phyloP scores from a whole-genome alignment of 1,284 basidiomycete genomes.

The Austropuccinia psidii region DNA sequence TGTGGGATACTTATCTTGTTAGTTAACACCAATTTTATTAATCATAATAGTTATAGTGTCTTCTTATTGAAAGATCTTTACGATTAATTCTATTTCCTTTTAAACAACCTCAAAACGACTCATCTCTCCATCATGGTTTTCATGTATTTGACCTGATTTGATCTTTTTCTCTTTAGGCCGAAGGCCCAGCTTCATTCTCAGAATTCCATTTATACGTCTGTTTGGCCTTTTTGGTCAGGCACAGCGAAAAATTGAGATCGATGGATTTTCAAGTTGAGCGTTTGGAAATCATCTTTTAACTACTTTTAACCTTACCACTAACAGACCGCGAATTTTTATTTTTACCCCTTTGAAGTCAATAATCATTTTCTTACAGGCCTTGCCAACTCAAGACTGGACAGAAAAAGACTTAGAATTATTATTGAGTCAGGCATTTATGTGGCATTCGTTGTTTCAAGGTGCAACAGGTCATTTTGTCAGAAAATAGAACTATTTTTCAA shows the following conservation, averaged over 20 bases:
- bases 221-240: constrained; percentile 83
- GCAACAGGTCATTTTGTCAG: constrained; percentile 26
- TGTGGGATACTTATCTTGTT: constrained; percentile 98
- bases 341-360: constrained; percentile 60
- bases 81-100: background rate
- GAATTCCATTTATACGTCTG: constrained; percentile 96
- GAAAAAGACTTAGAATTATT: constrained; percentile 94
- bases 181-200: constrained; percentile 88
- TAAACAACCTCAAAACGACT: too few relatives aligned
- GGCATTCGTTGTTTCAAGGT: constrained; percentile 36
- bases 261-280: constrained; percentile 87
- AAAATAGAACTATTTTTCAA: constrained; percentile 4
- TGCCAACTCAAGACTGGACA: constrained; percentile 89
- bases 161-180: constrained; percentile 57
- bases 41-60: background rate
- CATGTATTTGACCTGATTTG: too few relatives aligned
- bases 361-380: constrained; percentile 96
- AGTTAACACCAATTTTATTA: constrained; percentile 45
- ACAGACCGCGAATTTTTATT: too few relatives aligned
- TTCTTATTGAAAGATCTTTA: background rate
- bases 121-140: too few relatives aligned
- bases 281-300: background rate
- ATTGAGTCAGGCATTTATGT: constrained; percentile 87
- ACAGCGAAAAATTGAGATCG: constrained; percentile 76
- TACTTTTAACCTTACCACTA: background rate